Base-by-base conservation (phyloP, 495 filamentous ascomycete genomes). In the Daldinia grandis region DNA sequence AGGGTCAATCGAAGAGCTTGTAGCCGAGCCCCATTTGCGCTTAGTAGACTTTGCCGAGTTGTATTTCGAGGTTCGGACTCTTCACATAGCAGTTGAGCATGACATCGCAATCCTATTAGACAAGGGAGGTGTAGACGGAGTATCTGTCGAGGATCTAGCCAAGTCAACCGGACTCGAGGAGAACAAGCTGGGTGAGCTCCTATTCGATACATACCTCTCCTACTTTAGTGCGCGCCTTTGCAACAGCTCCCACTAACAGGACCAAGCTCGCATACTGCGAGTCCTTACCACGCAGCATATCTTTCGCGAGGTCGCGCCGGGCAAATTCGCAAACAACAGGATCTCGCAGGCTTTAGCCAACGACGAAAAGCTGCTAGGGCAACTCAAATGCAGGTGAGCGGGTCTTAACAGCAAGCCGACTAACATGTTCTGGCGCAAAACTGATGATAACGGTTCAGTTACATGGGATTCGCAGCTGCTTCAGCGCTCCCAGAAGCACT, bases 401-500 rank as follows among this genome's bases (percentile, higher is more conserved):
- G 19, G 12, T 14, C 51, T 40, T 75, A 2, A 37, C 42, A 53
- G 37, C 31, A 8, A 68, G 33, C 31, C 66, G 17, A 63, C 44
- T 25, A 6, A 9, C 19, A 14, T 17, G 38, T 14, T 37, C 10
- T 6, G 37, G 12, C 38, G 19, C 4, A 27, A 27, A n/a, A n/a
- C 30, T 51, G 33, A 64, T 10, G 19, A 64, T 8, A n/a, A 35
- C 53, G 14, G 14, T 27, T 28, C 21, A 74, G 65, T 28, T 60
- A 51, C 15, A 28, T 68, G 64, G 75, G 57, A 74, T 80, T 51
- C 10, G 76, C 44, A 73, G 79, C 71, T 33, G 33, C 56, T 65
- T 77, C 31, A 53, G 77, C 53, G 69, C 61, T 82, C 8, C 80
- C 79, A 31, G 78, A 80, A 50, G 60, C 69, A 12, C 66, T 82